phyloP scores from a whole-genome alignment of 805 yeast species.

The Saccharomycopsis guyanensis region DNA sequence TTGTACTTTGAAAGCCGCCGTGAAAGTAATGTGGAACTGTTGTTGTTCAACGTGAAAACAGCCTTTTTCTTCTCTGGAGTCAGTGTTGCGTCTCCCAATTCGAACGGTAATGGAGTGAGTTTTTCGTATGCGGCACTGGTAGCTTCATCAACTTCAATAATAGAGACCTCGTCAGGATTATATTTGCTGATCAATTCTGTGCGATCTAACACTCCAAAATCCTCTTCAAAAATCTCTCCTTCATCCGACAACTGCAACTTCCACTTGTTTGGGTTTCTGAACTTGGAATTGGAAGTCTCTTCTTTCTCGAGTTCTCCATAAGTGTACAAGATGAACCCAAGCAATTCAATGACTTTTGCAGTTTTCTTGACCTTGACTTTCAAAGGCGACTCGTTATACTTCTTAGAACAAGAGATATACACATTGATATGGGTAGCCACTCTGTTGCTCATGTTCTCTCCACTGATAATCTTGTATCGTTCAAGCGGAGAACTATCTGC shows the following conservation, averaged over 20 bases:
- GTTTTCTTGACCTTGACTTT: constrained; percentile 28
- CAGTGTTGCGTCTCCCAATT: neutral
- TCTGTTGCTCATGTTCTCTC: constrained; percentile 12
- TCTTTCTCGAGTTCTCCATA: constrained; percentile 11
- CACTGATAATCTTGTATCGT: constrained; percentile 13
- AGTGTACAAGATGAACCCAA: constrained; percentile 43
- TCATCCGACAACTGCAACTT: constrained; percentile 79
- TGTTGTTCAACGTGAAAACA: constrained; percentile 1
- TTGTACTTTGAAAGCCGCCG: constrained; percentile 4
- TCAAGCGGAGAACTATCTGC: constrained; percentile 8
- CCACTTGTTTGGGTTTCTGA: constrained; percentile 60
- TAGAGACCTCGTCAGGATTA: constrained; percentile 75
- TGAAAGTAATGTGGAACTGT: neutral
- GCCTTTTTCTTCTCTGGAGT: neutral
- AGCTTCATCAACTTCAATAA: constrained; percentile 34
- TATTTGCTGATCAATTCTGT: constrained; percentile 58
- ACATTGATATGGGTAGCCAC: constrained; percentile 20
- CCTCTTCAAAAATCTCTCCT: constrained; percentile 82
- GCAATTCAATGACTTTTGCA: constrained; percentile 43
- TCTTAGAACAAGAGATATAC: constrained; percentile 24
- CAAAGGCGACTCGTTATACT: constrained; percentile 18
- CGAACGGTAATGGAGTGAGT: neutral
- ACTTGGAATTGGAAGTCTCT: constrained; percentile 5
- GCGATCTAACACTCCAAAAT: constrained; percentile 82
- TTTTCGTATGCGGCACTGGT: neutral